These are phyloP conservation scores for Voacanga thouarsii DNA, from an alignment of 257 asterid genomes.

Conservation along the genomic window DNA sequence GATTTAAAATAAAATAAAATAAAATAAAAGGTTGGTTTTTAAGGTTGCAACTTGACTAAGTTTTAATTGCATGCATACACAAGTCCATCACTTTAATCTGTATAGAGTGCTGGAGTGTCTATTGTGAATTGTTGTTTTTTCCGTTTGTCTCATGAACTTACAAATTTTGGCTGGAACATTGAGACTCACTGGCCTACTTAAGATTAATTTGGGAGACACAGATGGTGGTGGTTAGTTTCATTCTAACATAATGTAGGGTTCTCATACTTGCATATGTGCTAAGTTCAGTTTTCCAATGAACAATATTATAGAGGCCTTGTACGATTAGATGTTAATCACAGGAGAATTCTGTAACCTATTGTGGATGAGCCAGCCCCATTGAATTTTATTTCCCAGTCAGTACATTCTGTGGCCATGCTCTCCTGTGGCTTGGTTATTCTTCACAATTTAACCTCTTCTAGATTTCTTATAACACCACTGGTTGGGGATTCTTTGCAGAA, in stretches of 20 bases:
- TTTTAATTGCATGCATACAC: neutral
- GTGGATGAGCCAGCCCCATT: neutral
- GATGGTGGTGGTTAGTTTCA: neutral
- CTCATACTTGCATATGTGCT: neutral
- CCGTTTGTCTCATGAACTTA: neutral
- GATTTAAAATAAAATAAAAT: too few species aligned
- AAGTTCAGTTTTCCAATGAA: neutral
- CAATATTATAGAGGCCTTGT: neutral
- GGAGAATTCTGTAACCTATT: neutral
- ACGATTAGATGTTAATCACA: neutral
- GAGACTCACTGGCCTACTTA: neutral
- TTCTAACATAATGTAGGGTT: neutral
- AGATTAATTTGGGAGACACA: neutral
- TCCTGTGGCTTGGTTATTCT: neutral
- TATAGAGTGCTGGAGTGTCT: too few species aligned
- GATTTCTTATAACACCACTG: neutral
- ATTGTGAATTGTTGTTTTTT: neutral
- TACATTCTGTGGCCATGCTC: neutral
- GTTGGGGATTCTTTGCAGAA: conserved; percentile 48
- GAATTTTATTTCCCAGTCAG: neutral
- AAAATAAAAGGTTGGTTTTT: too few species aligned
- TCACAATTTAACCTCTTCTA: neutral
- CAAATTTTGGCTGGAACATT: neutral
- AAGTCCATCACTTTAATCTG: neutral
- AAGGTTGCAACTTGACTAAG: neutral